Percentiles rank a stretch among this genome's conserved stretches.
These are phyloP conservation scores for Croton setiger DNA, from an alignment of 441 rosid genomes.

Conservation along the genomic window DNA sequence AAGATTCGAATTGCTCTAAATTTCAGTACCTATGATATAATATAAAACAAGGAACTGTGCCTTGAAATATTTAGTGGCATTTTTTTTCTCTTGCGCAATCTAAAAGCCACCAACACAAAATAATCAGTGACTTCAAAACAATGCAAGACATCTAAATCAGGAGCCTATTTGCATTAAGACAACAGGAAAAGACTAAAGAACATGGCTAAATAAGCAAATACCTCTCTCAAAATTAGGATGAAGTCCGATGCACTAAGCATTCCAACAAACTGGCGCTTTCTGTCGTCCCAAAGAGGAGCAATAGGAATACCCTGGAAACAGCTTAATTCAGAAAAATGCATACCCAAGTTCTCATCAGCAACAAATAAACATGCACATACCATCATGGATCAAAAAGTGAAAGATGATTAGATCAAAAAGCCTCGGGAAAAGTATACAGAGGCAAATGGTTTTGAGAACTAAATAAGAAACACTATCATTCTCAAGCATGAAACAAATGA, in stretches of 20 bases:
- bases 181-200: background rate
- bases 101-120: background rate
- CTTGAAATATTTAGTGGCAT: no score
- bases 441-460: background rate
- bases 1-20: background rate
- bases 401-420: background rate
- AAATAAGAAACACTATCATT: background rate
- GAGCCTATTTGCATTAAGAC: slow-evolving; percentile 7
- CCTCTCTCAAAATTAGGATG: slow-evolving; percentile 62
- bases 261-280: slow-evolving; percentile 52
- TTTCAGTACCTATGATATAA: background rate
- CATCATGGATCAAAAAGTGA: slow-evolving; percentile 2
- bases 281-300: slow-evolving; percentile 70
- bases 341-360: slow-evolving; percentile 23
- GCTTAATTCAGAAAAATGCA: slow-evolving; percentile 33
- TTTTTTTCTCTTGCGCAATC: background rate
- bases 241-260: slow-evolving; percentile 60
- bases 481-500: background rate
- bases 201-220: slow-evolving; percentile 17
- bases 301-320: slow-evolving; percentile 56
- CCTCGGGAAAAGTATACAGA: background rate
- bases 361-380: slow-evolving; percentile 18
- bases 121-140: background rate
- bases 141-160: background rate
- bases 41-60: background rate